These are phyloP conservation scores for Penicillium taxi DNA, from an alignment of 495 filamentous ascomycete genomes.

Conservation along the genomic window DNA sequence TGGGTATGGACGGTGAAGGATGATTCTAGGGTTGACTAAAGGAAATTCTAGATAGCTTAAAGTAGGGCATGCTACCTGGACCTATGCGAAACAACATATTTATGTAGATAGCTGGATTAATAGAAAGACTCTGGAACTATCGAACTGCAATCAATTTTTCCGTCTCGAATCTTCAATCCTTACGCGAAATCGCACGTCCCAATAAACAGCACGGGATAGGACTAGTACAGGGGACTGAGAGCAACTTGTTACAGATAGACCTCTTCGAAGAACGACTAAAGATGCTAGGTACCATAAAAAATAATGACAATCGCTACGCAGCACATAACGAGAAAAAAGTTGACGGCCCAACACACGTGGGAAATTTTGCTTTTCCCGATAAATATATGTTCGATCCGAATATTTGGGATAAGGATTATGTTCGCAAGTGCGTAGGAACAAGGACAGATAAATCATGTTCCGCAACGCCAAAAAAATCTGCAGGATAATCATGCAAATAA, in stretches of 20 bases:
- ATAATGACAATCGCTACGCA: slow-evolving; percentile 20
- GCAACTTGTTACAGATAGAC: slow-evolving; percentile 8
- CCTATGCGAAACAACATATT: neutral
- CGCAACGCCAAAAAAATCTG: slow-evolving; percentile 16
- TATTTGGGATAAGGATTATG: slow-evolving; percentile 17
- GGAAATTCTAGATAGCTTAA: neutral
- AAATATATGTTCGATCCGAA: slow-evolving; percentile 25
- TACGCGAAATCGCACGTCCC: neutral
- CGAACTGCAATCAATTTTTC: slow-evolving; percentile 17
- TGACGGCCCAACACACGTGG: no score
- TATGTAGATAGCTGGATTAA: slow-evolving; percentile 22
- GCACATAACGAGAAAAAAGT: slow-evolving; percentile 22
- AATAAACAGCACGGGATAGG: neutral
- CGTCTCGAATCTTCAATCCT: slow-evolving; percentile 6
- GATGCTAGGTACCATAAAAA: slow-evolving; percentile 10
- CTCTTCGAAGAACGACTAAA: slow-evolving; percentile 13
- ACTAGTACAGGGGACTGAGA: slow-evolving; percentile 5
- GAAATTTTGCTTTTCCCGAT: no score
- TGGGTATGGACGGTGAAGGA: no score
- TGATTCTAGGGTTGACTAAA: no score
- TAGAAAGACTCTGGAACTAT: slow-evolving; percentile 16
- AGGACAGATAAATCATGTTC: slow-evolving; percentile 4
- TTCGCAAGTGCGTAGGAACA: slow-evolving; percentile 15
- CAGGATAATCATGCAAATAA: slow-evolving; percentile 25
- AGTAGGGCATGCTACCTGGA: neutral